phyloP scores from a whole-genome alignment of 2,329 filamentous ascomycete species.

The Teratosphaeria gauchensis region DNA sequence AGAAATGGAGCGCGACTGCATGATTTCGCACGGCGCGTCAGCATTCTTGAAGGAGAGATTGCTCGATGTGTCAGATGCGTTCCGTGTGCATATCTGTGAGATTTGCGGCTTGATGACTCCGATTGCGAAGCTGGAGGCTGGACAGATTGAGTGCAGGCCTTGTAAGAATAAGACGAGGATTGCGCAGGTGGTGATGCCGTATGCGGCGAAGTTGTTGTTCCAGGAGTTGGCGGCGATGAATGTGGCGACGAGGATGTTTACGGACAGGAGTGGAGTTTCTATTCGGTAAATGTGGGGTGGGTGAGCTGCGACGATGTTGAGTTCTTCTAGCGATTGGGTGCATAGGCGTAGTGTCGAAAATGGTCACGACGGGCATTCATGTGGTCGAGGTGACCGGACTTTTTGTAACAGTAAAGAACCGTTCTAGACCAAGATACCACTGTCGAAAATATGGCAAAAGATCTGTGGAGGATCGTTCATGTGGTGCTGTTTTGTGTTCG shows the following conservation, averaged over 20 bases:
- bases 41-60: constrained; percentile 95
- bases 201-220: constrained; percentile 95
- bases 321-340: background rate
- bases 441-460: background rate
- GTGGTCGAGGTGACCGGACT: background rate
- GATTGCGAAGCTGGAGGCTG: constrained; percentile 93
- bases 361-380: background rate
- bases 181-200: constrained; percentile 94
- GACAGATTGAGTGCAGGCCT: constrained; percentile 90
- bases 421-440: background rate
- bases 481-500: too few species aligned
- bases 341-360: background rate
- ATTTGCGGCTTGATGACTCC: constrained; percentile 98
- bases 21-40: constrained; percentile 98
- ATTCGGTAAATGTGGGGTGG: constrained; percentile 12
- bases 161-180: constrained; percentile 99
- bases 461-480: background rate
- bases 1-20: constrained; percentile 99
- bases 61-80: constrained; percentile 95
- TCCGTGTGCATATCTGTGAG: constrained; percentile 96
- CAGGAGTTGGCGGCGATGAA: constrained; percentile 98
- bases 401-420: background rate
- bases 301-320: background rate
- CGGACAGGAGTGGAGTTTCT: constrained; percentile 33
- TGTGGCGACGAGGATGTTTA: constrained; percentile 96